A percentile compares a stretch with the other conserved stretches of the same genome.
phyloP scores from a whole-genome alignment of 495 filamentous ascomycete species.

The Lepraria neglecta region DNA sequence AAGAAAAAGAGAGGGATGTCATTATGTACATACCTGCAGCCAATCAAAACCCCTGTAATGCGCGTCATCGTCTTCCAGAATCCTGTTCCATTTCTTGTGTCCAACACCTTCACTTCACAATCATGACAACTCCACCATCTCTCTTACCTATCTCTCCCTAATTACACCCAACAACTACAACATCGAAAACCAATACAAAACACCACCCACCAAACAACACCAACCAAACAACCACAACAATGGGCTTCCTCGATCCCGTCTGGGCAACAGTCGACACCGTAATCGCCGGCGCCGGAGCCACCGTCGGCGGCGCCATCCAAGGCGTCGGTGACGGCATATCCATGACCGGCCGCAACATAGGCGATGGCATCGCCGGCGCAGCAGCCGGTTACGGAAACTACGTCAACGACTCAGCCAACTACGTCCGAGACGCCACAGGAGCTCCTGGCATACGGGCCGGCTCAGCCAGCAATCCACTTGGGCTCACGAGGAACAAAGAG shows the following conservation, averaged over 20 bases:
- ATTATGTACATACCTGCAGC: too few relatives aligned
- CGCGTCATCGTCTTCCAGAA: too few relatives aligned
- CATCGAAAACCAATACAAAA: too few relatives aligned
- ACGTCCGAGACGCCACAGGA: constrained; percentile 41
- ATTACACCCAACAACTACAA: too few relatives aligned
- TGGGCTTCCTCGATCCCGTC: constrained; percentile 28
- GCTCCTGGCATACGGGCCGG: constrained; percentile 33
- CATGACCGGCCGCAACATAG: constrained; percentile 30
- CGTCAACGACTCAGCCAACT: constrained; percentile 43
- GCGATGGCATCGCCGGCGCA: constrained; percentile 36
- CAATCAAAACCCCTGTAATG: too few relatives aligned
- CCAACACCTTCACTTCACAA: too few relatives aligned
- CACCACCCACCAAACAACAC: too few relatives aligned
- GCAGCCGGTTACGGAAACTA: constrained; percentile 38
- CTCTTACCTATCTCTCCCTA: too few relatives aligned
- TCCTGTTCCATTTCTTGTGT: too few relatives aligned
- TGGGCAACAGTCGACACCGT: constrained; percentile 24
- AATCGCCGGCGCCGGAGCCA: constrained; percentile 23
- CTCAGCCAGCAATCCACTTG: constrained; percentile 40
- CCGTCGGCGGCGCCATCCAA: constrained; percentile 28
- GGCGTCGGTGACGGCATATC: constrained; percentile 29
- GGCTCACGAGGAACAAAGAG: constrained; percentile 27
- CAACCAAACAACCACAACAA: background rate
- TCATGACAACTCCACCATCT: too few relatives aligned
- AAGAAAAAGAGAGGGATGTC: too few relatives aligned